Evolutionary conservation across 495 filamentous ascomycete species (phyloP).

Genomic region (Penicillium arizonense): DNA sequence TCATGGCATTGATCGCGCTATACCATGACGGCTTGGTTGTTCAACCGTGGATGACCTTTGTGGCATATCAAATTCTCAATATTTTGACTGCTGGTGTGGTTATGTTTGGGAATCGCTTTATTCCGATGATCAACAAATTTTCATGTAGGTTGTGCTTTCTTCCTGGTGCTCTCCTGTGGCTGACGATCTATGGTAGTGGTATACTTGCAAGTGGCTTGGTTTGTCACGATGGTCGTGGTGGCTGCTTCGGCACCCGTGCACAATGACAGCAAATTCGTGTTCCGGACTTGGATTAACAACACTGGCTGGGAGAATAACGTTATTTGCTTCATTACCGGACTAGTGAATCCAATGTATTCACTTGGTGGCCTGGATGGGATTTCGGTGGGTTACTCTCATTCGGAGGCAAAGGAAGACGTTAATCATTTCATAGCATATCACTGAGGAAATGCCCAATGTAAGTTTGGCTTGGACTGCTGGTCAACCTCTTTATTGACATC

Average conservation of each 20-base stretch:
- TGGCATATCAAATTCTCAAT: constrained; percentile 34
- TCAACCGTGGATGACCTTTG: constrained; percentile 39
- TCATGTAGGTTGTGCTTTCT: constrained; percentile 19
- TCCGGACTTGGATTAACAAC: constrained; percentile 61
- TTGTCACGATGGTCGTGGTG: constrained; percentile 68
- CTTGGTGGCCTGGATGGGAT: constrained; percentile 67
- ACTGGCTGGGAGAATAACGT: constrained; percentile 66
- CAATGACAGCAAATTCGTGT: constrained; percentile 61
- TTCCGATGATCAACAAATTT: constrained; percentile 38
- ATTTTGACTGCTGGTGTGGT: constrained; percentile 28
- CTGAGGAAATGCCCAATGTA: constrained; percentile 70
- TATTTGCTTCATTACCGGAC: constrained; percentile 72
- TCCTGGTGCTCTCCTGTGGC: background rate
- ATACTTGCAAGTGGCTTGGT: constrained; percentile 62
- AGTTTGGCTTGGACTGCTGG: constrained; percentile 28
- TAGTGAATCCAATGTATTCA: constrained; percentile 76
- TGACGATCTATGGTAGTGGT: constrained; percentile 37
- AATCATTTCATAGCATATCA: constrained; percentile 56
- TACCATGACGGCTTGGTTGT: constrained; percentile 34
- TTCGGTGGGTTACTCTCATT: constrained; percentile 25
- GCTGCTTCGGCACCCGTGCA: constrained; percentile 51
- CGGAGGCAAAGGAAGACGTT: background rate
- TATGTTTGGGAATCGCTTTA: constrained; percentile 38
- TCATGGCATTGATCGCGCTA: constrained; percentile 34
- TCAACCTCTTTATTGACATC: constrained; percentile 6